Base-by-base conservation (phyloP, 805 yeast species). In the Hanseniaspora singularis region DNA sequence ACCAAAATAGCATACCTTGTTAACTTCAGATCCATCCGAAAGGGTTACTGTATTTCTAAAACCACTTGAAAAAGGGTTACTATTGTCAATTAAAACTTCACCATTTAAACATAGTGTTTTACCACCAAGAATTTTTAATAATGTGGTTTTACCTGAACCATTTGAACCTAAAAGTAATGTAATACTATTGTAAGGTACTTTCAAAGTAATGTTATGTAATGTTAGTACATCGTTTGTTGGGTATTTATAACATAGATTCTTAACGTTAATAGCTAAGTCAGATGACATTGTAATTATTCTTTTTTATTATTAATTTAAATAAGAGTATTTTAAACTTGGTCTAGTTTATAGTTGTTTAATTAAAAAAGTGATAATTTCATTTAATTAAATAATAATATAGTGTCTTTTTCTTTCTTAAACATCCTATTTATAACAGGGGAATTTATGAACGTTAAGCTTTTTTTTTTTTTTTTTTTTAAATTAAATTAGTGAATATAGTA, bases 141-240 rank as follows among this genome's bases (percentile, higher is more conserved):
- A 61, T 0, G 98, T 92, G 1, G 96, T 84, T 61, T 92, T 92
- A 4, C 98, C 97, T 1, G 98, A 97, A 16, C 98, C 98, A 56
- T 88, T 88, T 11, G 97, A 94, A 0, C 98, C 98, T 20, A 92
- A 71, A 7, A 92, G 62, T 30, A 92, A 66, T 10, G 88, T 76
- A 50, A 95, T 72, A 1, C 89, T 74, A 6, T 81, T 77, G 71
- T 81, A 75, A 1, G 79, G 77, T 18, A 92, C 70, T 11, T 66
- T 54, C 33, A 92, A 57, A 31, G 70, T 67, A 51, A 89, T 72
- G 39, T 83, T 70, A 26, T 72, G 71, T 14, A 92, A 67, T 0
- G 95, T 94, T 2, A 83, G 73, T 42, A 72, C 70, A 3, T 72
- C 67, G 45, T 71, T 66, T 6, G 65, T 62, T 1, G 81, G 74